Evolutionary conservation across 495 filamentous ascomycete species (phyloP).

Genomic region (Podospora bellae-mahoneyi): DNA sequence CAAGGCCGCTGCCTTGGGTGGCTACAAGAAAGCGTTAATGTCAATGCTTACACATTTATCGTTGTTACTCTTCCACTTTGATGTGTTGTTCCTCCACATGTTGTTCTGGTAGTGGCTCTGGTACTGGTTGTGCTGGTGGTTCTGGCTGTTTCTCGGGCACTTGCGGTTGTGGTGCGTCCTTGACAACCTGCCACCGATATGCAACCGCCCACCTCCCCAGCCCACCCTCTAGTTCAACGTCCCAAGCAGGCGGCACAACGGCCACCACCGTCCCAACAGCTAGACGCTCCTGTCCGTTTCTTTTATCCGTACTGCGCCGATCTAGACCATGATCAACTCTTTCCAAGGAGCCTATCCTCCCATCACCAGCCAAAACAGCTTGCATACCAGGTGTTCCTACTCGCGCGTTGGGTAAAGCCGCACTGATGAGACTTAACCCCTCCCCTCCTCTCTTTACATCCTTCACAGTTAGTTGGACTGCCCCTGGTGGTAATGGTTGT

Average conservation of each 20-base stretch:
- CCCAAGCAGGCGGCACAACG: slow-evolving; percentile 44
- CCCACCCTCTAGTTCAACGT: slow-evolving; percentile 31
- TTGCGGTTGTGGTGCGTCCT: neutral
- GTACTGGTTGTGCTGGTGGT: too few species aligned
- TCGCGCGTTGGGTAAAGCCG: neutral
- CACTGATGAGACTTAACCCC: slow-evolving; percentile 6
- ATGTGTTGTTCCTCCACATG: neutral
- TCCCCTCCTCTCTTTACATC: neutral
- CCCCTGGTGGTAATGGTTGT: slow-evolving; percentile 3
- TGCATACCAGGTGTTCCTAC: neutral
- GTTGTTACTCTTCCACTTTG: neutral
- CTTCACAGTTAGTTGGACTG: neutral
- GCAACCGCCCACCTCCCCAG: slow-evolving; percentile 42
- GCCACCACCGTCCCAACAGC: slow-evolving; percentile 34
- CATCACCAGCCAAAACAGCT: slow-evolving; percentile 42
- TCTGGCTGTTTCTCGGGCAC: neutral
- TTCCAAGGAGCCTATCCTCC: slow-evolving; percentile 12
- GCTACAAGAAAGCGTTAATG: neutral
- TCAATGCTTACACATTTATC: neutral
- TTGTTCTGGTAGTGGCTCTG: neutral
- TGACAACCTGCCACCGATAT: slow-evolving; percentile 41
- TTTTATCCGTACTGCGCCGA: slow-evolving; percentile 6
- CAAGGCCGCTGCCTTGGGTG: too few species aligned
- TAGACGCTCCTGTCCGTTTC: slow-evolving; percentile 15
- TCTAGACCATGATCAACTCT: neutral